Percentiles rank a stretch among this genome's conserved stretches.
Evolutionary conservation across 768 basidiomycete genomes (phyloP).

Genomic region (Macrocybe gigantea): DNA sequence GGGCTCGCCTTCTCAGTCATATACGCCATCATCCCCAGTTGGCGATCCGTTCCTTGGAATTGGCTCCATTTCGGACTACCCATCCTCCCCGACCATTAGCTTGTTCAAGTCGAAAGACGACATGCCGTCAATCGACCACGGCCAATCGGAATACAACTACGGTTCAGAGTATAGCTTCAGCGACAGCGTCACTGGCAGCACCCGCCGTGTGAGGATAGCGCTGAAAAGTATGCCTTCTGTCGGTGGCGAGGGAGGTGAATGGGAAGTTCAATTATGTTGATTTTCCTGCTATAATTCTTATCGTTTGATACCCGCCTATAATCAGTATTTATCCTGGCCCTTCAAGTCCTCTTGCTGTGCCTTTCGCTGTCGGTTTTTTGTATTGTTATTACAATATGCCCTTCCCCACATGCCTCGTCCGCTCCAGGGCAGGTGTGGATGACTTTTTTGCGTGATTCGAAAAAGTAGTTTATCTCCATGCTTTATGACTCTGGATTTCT

Average conservation of each 20-base stretch:
- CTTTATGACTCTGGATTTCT: constrained; percentile 2
- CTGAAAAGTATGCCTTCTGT: constrained; percentile 57
- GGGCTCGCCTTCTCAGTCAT: constrained; percentile 25
- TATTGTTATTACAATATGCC: background rate
- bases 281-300: constrained; percentile 1
- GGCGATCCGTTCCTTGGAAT: constrained; percentile 60
- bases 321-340: no score
- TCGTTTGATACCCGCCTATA: no score
- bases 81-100: constrained; percentile 25
- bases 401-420: constrained; percentile 6
- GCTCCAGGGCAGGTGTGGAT: constrained; percentile 7
- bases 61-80: constrained; percentile 33
- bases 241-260: constrained; percentile 68
- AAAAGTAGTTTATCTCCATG: constrained; percentile 17
- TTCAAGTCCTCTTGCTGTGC: constrained; percentile 2
- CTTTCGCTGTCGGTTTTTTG: background rate
- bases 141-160: constrained; percentile 24
- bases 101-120: constrained; percentile 28
- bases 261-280: constrained; percentile 73
- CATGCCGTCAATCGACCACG: constrained; percentile 22
- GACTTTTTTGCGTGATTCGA: constrained; percentile 6
- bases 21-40: constrained; percentile 29
- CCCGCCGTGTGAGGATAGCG: constrained; percentile 57
- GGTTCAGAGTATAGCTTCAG: constrained; percentile 31
- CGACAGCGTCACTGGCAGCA: constrained; percentile 23